Percentiles rank a stretch among this genome's conserved stretches.
Evolutionary conservation across 2,329 filamentous ascomycete species (phyloP).

Genomic region (Cercospora nicotianae): DNA sequence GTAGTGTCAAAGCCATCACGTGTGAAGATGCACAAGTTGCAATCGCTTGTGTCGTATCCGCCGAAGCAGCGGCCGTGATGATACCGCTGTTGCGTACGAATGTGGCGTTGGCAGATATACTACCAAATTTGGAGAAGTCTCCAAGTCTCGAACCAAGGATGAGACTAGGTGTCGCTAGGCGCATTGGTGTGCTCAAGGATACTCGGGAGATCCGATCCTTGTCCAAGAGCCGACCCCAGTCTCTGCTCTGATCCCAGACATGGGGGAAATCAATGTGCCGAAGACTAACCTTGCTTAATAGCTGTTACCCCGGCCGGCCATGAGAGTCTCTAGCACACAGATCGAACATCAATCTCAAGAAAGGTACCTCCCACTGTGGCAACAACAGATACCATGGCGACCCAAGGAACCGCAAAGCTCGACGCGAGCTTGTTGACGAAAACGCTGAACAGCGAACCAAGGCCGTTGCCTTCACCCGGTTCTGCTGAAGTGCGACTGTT

Average conservation of each 20-base stretch:
- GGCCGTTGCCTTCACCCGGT: slow-evolving; percentile 31
- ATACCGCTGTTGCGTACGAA: not conserved
- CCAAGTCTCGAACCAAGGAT: not conserved
- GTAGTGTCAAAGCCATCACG: not conserved
- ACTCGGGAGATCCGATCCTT: not conserved
- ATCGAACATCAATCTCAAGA: not conserved
- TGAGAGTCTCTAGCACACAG: not conserved
- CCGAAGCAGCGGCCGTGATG: not conserved
- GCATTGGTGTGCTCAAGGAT: not conserved
- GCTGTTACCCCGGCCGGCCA: not conserved
- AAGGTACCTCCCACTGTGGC: not conserved
- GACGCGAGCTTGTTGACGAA: slow-evolving; percentile 33
- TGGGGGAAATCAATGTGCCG: not conserved
- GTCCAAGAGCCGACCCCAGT: not conserved
- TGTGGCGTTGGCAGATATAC: not conserved
- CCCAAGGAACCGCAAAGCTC: slow-evolving; percentile 6
- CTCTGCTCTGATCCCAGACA: not conserved
- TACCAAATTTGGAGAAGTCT: not conserved
- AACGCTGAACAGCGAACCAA: slow-evolving; percentile 35
- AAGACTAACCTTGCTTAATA: not conserved
- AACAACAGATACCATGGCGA: slow-evolving; percentile 1
- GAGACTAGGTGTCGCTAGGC: not conserved
- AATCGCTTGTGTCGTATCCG: not conserved
- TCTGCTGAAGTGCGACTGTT: slow-evolving; percentile 42
- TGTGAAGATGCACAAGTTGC: not conserved